Base-by-base conservation (phyloP, 768 basidiomycete genomes). In the Agaricus bisporus region DNA sequence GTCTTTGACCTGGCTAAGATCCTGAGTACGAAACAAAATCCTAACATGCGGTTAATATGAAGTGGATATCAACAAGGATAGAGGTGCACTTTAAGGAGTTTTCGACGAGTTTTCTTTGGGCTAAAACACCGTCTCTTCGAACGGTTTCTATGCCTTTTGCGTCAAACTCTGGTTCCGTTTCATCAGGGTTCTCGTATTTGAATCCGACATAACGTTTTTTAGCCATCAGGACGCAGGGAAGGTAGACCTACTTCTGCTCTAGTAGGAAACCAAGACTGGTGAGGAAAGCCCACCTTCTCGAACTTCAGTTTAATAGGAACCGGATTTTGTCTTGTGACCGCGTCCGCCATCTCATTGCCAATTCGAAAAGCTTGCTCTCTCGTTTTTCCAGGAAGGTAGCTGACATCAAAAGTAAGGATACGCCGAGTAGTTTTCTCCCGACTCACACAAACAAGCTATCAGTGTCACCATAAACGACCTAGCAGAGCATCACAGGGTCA, bases 151-250 rank as follows among this genome's bases (percentile, higher is more conserved):
- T 98, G 0, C 97, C 97, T 65, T 99, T 98, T 5, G 94, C 97
- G 60, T 99, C 95, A 60, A 98, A 97, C 0, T 69, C 73, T 1
- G 94, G 91, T 43, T 86, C 83, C 0, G 54, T 66, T 11, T 97
- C 91, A 58, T 93, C 88, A 0, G 86, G 79, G 49, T 71, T 78
- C 68, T 99, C 97, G 58, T 87, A 98, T 64, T 94, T 95, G 74
- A 91, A 97, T 1, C 97, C 97, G 18, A 98, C 95, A 60, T 99
- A 99, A 60, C 95, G 83, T 66, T 99, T 99, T 77, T 99, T 99
- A 2, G 95, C 91, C 78, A 97, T 80, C n/a, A 99, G 77, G 0
- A 98, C 83, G 61, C 90, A 95, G 2, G 94, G 94, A 41, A 94
- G 77, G 66, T 98, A 98, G 3, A 98, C 93, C 93, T 95, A 28